Evolutionary conservation across 768 basidiomycete genomes (phyloP).

Genomic region (Brasilioporus rufonigricans): DNA sequence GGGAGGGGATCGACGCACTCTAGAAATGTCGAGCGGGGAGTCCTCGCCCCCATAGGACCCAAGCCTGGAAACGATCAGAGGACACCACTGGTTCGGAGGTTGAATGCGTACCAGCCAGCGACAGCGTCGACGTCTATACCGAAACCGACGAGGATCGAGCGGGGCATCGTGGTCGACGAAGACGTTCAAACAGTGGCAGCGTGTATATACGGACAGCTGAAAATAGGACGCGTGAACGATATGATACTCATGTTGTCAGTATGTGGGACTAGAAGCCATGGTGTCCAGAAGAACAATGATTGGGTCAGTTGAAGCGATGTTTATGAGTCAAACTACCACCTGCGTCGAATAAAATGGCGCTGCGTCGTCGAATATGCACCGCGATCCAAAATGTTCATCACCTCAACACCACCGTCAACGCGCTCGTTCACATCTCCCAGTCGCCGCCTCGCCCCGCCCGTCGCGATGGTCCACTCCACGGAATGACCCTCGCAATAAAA

Average conservation of each 20-base stretch:
- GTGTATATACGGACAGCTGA: too few relatives aligned
- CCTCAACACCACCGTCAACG: too few relatives aligned
- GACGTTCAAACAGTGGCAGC: background rate
- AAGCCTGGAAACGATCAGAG: too few relatives aligned
- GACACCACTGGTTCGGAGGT: background rate
- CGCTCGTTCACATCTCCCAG: slow-evolving; percentile 42
- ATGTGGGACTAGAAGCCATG: too few relatives aligned
- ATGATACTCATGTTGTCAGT: too few relatives aligned
- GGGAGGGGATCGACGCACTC: slow-evolving; percentile 32
- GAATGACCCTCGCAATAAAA: slow-evolving; percentile 69
- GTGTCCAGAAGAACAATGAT: too few relatives aligned
- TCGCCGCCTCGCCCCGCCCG: background rate
- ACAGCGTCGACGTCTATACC: slow-evolving; percentile 79
- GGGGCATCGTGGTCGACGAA: slow-evolving; percentile 39
- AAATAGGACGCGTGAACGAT: too few relatives aligned
- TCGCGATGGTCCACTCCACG: slow-evolving; percentile 33
- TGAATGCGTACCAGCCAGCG: slow-evolving; percentile 55
- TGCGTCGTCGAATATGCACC: background rate
- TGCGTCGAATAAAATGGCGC: too few relatives aligned
- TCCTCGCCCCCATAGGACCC: slow-evolving; percentile 78
- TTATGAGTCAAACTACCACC: too few relatives aligned
- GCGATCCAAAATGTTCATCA: too few relatives aligned
- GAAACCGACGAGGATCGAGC: slow-evolving; percentile 57
- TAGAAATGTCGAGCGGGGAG: slow-evolving; percentile 65
- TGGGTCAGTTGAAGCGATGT: too few relatives aligned